Evolutionary conservation across 345 rosid species (phyloP).

Genomic region (Populus davidiana): DNA sequence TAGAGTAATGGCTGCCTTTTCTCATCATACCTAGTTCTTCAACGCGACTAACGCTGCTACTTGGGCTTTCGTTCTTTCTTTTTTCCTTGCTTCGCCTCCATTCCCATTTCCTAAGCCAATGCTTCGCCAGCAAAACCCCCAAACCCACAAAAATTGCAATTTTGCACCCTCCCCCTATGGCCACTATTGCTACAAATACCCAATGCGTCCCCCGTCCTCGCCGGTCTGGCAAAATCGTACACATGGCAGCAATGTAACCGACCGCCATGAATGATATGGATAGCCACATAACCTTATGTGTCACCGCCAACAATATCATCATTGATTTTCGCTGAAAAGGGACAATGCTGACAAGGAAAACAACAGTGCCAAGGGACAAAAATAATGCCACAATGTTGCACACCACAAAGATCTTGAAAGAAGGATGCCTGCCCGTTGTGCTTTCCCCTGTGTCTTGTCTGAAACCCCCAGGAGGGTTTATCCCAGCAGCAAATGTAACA

Average conservation of each 20-base stretch:
- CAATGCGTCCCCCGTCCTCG: slow-evolving; percentile 29
- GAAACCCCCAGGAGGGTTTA: slow-evolving; percentile 68
- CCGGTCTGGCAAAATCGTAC: slow-evolving; percentile 44
- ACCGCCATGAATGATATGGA: slow-evolving; percentile 55
- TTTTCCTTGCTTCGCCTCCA: slow-evolving; percentile 32
- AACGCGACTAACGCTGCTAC: slow-evolving; percentile 34
- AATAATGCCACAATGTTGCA: slow-evolving; percentile 59
- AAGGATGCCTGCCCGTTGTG: slow-evolving; percentile 21
- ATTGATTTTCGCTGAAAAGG: slow-evolving; percentile 52
- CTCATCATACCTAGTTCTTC: slow-evolving; percentile 32
- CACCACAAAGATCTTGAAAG: slow-evolving; percentile 54
- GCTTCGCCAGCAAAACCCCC: slow-evolving; percentile 33
- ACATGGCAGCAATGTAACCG: slow-evolving; percentile 54
- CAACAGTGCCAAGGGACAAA: slow-evolving; percentile 52
- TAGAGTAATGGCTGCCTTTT: slow-evolving; percentile 25
- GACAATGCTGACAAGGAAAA: slow-evolving; percentile 53
- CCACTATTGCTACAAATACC: slow-evolving; percentile 33
- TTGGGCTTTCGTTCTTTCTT: slow-evolving; percentile 23
- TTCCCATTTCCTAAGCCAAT: slow-evolving; percentile 45
- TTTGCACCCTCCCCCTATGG: slow-evolving; percentile 43
- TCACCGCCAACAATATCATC: slow-evolving; percentile 42
- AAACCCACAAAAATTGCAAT: slow-evolving; percentile 35
- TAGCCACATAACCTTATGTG: slow-evolving; percentile 63
- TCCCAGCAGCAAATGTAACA: slow-evolving; percentile 61
- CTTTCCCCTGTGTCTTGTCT: slow-evolving; percentile 37